phyloP scores from a whole-genome alignment of 2,329 filamentous ascomycete genomes.

The Fusarium ramigenum region DNA sequence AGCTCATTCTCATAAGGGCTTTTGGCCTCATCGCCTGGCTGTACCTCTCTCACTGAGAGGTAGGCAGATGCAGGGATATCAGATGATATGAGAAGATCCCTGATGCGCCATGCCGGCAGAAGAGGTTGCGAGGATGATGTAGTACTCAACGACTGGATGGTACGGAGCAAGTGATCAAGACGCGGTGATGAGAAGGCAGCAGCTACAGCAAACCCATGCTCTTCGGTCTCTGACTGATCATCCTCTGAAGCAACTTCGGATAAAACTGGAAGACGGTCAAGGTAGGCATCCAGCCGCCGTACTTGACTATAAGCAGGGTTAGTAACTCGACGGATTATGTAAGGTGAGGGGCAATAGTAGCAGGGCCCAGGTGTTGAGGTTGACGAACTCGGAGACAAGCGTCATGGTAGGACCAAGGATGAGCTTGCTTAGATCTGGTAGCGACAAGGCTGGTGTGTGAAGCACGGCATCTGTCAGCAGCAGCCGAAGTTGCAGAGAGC shows the following conservation, averaged over 20 bases:
- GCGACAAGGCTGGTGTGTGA: slow-evolving; percentile 7
- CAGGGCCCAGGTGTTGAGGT: neutral
- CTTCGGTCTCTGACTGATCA: slow-evolving; percentile 50
- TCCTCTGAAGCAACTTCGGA: slow-evolving; percentile 54
- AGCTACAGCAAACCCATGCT: slow-evolving; percentile 48
- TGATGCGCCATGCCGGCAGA: slow-evolving; percentile 68
- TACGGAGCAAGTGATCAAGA: slow-evolving; percentile 69
- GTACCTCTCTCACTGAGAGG: slow-evolving; percentile 40
- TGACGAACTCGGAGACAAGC: slow-evolving; percentile 45
- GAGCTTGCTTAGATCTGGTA: slow-evolving; percentile 23
- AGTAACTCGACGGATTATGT: slow-evolving; percentile 20
- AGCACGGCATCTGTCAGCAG: slow-evolving; percentile 30
- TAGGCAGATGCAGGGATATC: slow-evolving; percentile 59
- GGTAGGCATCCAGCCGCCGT: slow-evolving; percentile 70
- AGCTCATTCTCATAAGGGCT: slow-evolving; percentile 77
- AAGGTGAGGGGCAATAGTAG: neutral
- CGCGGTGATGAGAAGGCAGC: slow-evolving; percentile 61
- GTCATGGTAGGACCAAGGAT: slow-evolving; percentile 36
- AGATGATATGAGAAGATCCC: slow-evolving; percentile 70
- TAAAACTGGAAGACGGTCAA: slow-evolving; percentile 65
- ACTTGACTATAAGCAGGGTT: slow-evolving; percentile 60
- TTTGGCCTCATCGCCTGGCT: slow-evolving; percentile 44
- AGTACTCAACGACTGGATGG: slow-evolving; percentile 77
- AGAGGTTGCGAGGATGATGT: slow-evolving; percentile 71
- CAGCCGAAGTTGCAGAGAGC: slow-evolving; percentile 2